phyloP scores from a whole-genome alignment of 1,284 basidiomycete genomes.

The Taiwanofungus camphoratus region DNA sequence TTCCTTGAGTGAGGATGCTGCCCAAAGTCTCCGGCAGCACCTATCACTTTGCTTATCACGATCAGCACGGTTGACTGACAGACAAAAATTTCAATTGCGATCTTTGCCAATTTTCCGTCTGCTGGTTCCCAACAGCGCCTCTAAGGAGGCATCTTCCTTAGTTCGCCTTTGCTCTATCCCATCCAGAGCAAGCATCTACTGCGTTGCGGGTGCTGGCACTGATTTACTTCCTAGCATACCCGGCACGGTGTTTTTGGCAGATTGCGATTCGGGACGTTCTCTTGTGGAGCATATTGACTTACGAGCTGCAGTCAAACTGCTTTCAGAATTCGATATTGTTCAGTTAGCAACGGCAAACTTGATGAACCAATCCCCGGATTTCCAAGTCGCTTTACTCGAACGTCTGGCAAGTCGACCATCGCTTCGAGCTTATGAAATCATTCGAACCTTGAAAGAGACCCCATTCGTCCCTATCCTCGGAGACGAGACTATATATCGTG shows the following conservation, averaged over 20 bases:
- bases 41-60: too few relatives aligned
- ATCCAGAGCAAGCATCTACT: too few relatives aligned
- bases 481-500: not conserved
- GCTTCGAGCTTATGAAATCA: not conserved
- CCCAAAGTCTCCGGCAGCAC: too few relatives aligned
- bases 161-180: too few relatives aligned
- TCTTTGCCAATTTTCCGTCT: too few relatives aligned
- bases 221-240: conserved; percentile 5
- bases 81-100: too few relatives aligned
- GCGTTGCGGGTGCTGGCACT: not conserved
- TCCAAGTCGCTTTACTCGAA: conserved; percentile 7
- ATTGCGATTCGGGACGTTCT: not conserved
- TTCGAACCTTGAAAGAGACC: conserved; percentile 1
- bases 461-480: conserved; percentile 11
- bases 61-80: too few relatives aligned
- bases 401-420: conserved; percentile 1
- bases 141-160: too few relatives aligned
- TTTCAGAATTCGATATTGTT: conserved; percentile 5
- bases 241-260: conserved; percentile 3
- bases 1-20: too few relatives aligned
- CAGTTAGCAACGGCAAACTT: conserved; percentile 6
- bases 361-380: not conserved
- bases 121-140: too few relatives aligned
- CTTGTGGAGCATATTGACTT: conserved; percentile 11
- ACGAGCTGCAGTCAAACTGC: not conserved